phyloP scores from a whole-genome alignment of 306 rosid genomes.

The Hylodesmum podocarpum region DNA sequence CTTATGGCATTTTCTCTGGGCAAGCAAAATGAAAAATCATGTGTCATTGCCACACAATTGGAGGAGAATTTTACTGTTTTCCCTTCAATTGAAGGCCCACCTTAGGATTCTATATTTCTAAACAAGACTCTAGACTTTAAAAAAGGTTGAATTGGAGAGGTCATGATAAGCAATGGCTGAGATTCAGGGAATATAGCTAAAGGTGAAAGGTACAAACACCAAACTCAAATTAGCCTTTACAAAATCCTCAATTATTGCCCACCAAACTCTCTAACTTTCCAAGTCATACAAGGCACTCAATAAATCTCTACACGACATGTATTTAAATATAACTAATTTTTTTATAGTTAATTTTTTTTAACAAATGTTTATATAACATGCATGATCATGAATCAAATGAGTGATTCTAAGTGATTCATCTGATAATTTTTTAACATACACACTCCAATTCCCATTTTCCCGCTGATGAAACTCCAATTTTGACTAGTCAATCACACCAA shows the following conservation, averaged over 20 bases:
- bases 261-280: slow-evolving; percentile 27
- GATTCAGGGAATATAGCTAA: slow-evolving; percentile 30
- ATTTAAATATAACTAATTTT: too few relatives aligned
- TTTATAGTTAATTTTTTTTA: too few relatives aligned
- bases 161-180: slow-evolving; percentile 7
- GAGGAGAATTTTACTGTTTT: slow-evolving; percentile 21
- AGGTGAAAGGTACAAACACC: slow-evolving; percentile 50
- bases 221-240: slow-evolving; percentile 41
- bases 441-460: not conserved
- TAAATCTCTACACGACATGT: too few relatives aligned
- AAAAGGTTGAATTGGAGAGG: slow-evolving; percentile 16
- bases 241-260: slow-evolving; percentile 33
- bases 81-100: slow-evolving; percentile 27
- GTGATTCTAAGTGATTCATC: too few relatives aligned
- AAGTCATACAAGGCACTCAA: too few relatives aligned
- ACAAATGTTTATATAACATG: too few relatives aligned
- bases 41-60: slow-evolving; percentile 13
- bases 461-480: slow-evolving; percentile 19
- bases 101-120: slow-evolving; percentile 39
- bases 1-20: not conserved
- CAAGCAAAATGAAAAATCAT: not conserved
- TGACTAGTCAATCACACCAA: slow-evolving; percentile 28
- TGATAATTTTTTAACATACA: too few relatives aligned
- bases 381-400: too few relatives aligned
- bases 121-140: slow-evolving; percentile 26